Evolutionary conservation across 306 rosid species (phyloP).

Genomic region (Vigna reflexopilosa): DNA sequence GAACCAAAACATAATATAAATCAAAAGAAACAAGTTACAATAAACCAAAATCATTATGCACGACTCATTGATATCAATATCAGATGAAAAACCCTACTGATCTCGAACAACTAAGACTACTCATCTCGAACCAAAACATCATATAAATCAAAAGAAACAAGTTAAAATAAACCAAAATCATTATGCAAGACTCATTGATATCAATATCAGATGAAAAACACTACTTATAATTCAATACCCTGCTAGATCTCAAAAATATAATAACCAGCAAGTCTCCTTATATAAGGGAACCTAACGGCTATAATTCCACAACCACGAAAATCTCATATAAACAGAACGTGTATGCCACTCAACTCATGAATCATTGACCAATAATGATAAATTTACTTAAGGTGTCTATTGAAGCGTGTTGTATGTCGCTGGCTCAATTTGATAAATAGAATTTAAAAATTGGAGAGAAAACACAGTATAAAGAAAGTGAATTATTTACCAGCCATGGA

Average conservation of each 20-base stretch:
- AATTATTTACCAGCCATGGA: slow-evolving; percentile 81
- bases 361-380: neutral
- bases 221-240: neutral
- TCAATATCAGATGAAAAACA: neutral
- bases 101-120: neutral
- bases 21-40: neutral
- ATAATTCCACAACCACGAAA: neutral
- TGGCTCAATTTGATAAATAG: neutral
- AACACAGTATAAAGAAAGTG: neutral
- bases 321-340: neutral
- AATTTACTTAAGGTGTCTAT: too few relatives aligned
- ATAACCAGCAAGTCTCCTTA: too few relatives aligned
- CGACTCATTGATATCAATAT: neutral
- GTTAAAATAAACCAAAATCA: neutral
- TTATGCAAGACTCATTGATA: neutral
- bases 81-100: neutral
- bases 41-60: neutral
- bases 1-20: neutral
- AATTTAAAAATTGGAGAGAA: neutral
- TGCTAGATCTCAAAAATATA: neutral
- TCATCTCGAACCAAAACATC: neutral
- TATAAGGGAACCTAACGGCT: neutral
- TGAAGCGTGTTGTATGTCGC: neutral
- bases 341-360: neutral
- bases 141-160: neutral